These are phyloP conservation scores for Alternaria brassicae DNA, from an alignment of 2,329 filamentous ascomycete genomes.

Conservation along the genomic window DNA sequence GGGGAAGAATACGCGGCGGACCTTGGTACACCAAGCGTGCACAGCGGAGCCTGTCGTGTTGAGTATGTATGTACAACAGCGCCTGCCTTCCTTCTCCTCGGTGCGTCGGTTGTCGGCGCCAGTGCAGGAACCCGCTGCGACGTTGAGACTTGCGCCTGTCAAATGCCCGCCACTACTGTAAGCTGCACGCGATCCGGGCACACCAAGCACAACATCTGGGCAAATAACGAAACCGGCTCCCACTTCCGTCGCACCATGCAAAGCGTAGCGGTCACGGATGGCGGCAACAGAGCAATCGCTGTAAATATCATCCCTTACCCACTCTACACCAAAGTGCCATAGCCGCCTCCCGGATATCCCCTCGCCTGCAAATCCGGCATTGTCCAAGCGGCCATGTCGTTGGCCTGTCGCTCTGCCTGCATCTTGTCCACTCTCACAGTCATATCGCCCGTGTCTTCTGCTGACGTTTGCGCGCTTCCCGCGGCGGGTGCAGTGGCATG, in stretches of 20 bases:
- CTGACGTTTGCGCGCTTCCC: not conserved
- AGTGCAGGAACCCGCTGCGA: conserved; percentile 14
- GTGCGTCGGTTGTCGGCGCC: not conserved
- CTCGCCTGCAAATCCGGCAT: conserved; percentile 16
- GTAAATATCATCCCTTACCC: not conserved
- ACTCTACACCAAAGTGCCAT: conserved; percentile 14
- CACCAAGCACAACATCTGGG: conserved; percentile 1
- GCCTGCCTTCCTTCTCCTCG: not conserved
- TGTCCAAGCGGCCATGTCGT: conserved; percentile 22
- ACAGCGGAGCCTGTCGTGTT: not conserved
- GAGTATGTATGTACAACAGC: not conserved
- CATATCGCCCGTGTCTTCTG: conserved; percentile 22
- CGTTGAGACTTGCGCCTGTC: not conserved
- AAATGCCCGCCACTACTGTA: not conserved
- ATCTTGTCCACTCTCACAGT: conserved; percentile 26
- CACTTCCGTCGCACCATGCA: conserved; percentile 1
- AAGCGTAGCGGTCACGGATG: not conserved
- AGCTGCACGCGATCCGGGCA: not conserved
- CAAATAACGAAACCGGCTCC: not conserved
- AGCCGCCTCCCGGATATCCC: conserved; percentile 18
- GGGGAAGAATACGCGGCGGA: not conserved
- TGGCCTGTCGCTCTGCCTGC: conserved; percentile 28
- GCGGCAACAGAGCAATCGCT: not conserved
- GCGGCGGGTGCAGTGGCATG: conserved; percentile 1
- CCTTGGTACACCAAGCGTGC: not conserved